A percentile compares a stretch with the other conserved stretches of the same genome.
These are phyloP conservation scores for Sequoia sempervirens DNA, from an alignment of 75 land plant genomes.

Conservation along the genomic window DNA sequence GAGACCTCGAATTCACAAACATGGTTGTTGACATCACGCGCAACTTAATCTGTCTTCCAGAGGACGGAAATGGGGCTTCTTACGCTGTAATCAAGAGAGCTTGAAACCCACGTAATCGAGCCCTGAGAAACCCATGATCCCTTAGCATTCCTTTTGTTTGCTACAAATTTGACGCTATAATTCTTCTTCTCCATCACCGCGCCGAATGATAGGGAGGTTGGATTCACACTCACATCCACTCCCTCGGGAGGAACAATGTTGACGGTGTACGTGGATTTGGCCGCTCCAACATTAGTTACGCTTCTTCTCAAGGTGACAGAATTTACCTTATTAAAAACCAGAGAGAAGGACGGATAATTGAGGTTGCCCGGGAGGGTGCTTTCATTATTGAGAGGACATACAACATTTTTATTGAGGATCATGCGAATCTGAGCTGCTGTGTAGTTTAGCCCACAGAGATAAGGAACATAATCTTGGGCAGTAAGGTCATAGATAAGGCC, in stretches of 20 bases:
- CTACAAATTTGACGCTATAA: constrained; percentile 6
- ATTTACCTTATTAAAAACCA: not conserved
- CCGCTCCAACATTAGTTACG: constrained; percentile 26
- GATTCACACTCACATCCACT: constrained; percentile 17
- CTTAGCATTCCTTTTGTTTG: not conserved
- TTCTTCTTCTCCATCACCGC: constrained; percentile 12
- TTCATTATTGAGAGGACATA: not conserved
- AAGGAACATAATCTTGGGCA: constrained; percentile 16
- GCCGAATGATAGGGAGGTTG: constrained; percentile 7
- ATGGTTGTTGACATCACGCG: too few species aligned
- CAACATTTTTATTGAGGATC: not conserved
- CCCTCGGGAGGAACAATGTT: constrained; percentile 8
- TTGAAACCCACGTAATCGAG: constrained; percentile 23
- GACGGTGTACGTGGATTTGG: not conserved
- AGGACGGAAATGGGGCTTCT: constrained; percentile 19
- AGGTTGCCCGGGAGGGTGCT: constrained; percentile 8
- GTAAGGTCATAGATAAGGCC: constrained; percentile 21
- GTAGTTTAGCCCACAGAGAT: constrained; percentile 18
- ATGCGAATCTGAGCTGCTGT: not conserved
- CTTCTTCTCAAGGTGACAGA: constrained; percentile 15
- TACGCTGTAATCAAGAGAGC: constrained; percentile 11
- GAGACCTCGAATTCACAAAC: too few species aligned
- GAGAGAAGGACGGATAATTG: constrained; percentile 29
- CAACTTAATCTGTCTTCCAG: not conserved
- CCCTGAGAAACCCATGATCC: constrained; percentile 1